Evolutionary conservation across 148 eudicot species (phyloP).

Genomic region (Linanthus parryae): DNA sequence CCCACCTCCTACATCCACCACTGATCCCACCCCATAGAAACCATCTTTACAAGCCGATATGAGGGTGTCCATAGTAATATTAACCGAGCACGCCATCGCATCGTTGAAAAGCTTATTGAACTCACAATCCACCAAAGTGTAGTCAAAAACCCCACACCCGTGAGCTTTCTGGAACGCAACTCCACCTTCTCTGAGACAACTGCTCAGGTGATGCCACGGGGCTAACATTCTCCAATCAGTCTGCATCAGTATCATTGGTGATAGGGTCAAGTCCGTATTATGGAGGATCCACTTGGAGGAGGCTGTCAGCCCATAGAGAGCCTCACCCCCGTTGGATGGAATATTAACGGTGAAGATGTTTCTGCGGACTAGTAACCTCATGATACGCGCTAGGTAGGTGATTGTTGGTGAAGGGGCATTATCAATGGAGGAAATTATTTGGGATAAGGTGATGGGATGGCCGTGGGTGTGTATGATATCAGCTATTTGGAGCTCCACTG

Average conservation of each 20-base stretch:
- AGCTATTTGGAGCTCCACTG: background rate
- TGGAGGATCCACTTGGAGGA: conserved; percentile 5
- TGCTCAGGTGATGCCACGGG: background rate
- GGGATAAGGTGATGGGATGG: background rate
- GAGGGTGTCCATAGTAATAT: no score
- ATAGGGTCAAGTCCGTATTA: background rate
- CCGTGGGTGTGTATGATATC: background rate
- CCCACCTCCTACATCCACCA: no score
- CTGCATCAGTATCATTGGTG: background rate
- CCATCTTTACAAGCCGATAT: no score
- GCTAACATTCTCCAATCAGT: background rate
- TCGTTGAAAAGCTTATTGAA: background rate
- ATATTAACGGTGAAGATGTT: background rate
- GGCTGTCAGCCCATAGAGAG: background rate
- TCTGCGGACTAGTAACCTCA: conserved; percentile 1
- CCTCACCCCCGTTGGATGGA: background rate
- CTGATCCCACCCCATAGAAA: no score
- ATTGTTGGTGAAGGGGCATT: background rate
- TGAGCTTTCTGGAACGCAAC: no score
- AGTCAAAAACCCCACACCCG: background rate
- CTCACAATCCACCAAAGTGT: background rate
- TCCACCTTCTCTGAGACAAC: background rate
- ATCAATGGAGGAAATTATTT: background rate
- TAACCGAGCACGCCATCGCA: no score
- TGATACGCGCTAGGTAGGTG: background rate